A percentile compares a stretch with the other conserved stretches of the same genome.
phyloP scores from a whole-genome alignment of 2,329 filamentous ascomycete genomes.

The Neofusicoccum cordaticola region DNA sequence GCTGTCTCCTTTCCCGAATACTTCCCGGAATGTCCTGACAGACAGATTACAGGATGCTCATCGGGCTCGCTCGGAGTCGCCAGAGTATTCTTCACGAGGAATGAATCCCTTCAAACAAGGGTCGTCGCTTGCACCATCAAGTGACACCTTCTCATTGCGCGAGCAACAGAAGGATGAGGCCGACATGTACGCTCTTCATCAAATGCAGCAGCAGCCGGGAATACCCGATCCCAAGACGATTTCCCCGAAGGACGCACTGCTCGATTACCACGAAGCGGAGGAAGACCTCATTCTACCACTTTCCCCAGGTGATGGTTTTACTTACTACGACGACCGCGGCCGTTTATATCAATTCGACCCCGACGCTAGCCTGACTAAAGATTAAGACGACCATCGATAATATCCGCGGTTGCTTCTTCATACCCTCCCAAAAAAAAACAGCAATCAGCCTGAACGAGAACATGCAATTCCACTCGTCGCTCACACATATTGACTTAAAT shows the following conservation, averaged over 20 bases:
- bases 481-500: constrained; percentile 60
- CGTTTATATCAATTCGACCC: constrained; percentile 15
- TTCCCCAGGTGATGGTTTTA: constrained; percentile 60
- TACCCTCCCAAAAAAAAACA: too few relatives aligned
- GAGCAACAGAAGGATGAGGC: constrained; percentile 62
- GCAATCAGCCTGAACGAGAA: constrained; percentile 42
- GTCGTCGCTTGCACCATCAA: constrained; percentile 50
- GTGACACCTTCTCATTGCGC: constrained; percentile 47
- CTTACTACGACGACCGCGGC: constrained; percentile 26
- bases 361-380: too few relatives aligned
- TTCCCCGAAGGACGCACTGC: constrained; percentile 85
- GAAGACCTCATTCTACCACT: constrained; percentile 68
- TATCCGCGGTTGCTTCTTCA: too few relatives aligned
- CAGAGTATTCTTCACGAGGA: constrained; percentile 56
- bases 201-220: constrained; percentile 38
- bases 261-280: constrained; percentile 78
- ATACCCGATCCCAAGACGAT: constrained; percentile 68
- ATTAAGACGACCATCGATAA: too few relatives aligned
- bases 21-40: constrained; percentile 62
- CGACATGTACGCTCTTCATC: constrained; percentile 50
- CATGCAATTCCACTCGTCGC: constrained; percentile 54
- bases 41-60: constrained; percentile 78
- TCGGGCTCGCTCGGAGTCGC: constrained; percentile 61
- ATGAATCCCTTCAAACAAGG: constrained; percentile 78
- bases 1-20: constrained; percentile 51